These are phyloP conservation scores for Colletotrichum sp. DNA, from an alignment of 2,329 filamentous ascomycete genomes.

Conservation along the genomic window DNA sequence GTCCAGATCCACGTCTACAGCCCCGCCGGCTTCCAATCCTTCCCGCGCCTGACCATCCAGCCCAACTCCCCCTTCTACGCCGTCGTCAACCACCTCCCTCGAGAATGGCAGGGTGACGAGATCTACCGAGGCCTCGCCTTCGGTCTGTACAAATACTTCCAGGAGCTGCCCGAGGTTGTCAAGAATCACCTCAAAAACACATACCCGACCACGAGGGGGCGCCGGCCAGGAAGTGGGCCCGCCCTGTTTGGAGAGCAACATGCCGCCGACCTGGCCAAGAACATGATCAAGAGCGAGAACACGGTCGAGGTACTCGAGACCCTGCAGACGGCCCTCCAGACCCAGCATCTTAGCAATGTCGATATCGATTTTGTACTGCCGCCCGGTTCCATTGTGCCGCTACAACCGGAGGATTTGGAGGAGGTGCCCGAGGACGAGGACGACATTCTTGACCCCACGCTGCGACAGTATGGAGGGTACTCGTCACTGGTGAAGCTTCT, in stretches of 20 bases:
- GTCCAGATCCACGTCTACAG: slow-evolving; percentile 95
- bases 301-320: slow-evolving; percentile 74
- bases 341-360: slow-evolving; percentile 82
- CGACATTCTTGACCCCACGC: slow-evolving; percentile 66
- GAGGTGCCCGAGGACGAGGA: slow-evolving; percentile 68
- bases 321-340: slow-evolving; percentile 77
- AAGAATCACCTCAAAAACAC: slow-evolving; percentile 72
- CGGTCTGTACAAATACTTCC: slow-evolving; percentile 92
- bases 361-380: slow-evolving; percentile 90
- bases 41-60: slow-evolving; percentile 88
- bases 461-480: slow-evolving; percentile 79
- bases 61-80: slow-evolving; percentile 91
- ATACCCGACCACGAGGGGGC: slow-evolving; percentile 57
- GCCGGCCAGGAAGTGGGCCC: slow-evolving; percentile 68
- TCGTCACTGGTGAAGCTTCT: slow-evolving; percentile 78
- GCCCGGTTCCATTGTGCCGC: slow-evolving; percentile 73
- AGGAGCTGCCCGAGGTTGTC: slow-evolving; percentile 79
- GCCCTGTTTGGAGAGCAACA: slow-evolving; percentile 88
- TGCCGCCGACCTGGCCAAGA: slow-evolving; percentile 86
- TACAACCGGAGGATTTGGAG: slow-evolving; percentile 64
- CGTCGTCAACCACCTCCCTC: slow-evolving; percentile 87
- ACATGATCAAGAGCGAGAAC: slow-evolving; percentile 84
- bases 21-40: slow-evolving; percentile 87
- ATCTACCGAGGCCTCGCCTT: slow-evolving; percentile 90
- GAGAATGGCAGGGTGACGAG: slow-evolving; percentile 95